Evolutionary conservation across 1,139 yeast species (phyloP).

Genomic region (Komagataea norvegica): DNA sequence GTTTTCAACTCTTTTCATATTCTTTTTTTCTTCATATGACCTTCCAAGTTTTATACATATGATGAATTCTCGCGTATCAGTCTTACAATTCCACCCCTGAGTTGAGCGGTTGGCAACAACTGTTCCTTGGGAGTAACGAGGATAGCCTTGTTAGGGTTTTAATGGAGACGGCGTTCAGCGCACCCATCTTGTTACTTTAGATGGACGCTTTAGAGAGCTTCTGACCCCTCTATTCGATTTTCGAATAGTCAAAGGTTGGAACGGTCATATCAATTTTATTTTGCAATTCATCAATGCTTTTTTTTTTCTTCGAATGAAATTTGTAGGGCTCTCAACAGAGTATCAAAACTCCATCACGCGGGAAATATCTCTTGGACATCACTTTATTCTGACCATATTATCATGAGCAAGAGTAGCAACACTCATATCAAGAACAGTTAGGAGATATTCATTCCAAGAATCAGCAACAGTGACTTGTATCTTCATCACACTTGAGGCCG

Average conservation of each 20-base stretch:
- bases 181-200: slow-evolving; percentile 27
- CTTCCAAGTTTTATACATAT: slow-evolving; percentile 31
- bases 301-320: neutral
- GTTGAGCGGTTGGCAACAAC: slow-evolving; percentile 18
- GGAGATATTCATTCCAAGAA: no score
- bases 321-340: no score
- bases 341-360: no score
- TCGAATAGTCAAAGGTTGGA: slow-evolving; percentile 6
- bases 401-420: no score
- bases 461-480: no score
- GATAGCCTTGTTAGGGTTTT: slow-evolving; percentile 20
- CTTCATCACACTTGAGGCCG: no score
- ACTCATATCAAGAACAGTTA: no score
- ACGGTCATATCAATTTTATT: slow-evolving; percentile 2
- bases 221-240: slow-evolving; percentile 23
- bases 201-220: slow-evolving; percentile 25
- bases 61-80: slow-evolving; percentile 29
- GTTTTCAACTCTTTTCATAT: neutral
- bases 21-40: slow-evolving; percentile 22
- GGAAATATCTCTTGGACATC: no score
- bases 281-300: neutral
- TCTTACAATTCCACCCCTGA: slow-evolving; percentile 24
- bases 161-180: slow-evolving; percentile 28
- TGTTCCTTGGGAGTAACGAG: slow-evolving; percentile 18
- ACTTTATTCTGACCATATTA: no score